phyloP scores from a whole-genome alignment of 129 eudicot genomes.

The Kitagawia praeruptora region DNA sequence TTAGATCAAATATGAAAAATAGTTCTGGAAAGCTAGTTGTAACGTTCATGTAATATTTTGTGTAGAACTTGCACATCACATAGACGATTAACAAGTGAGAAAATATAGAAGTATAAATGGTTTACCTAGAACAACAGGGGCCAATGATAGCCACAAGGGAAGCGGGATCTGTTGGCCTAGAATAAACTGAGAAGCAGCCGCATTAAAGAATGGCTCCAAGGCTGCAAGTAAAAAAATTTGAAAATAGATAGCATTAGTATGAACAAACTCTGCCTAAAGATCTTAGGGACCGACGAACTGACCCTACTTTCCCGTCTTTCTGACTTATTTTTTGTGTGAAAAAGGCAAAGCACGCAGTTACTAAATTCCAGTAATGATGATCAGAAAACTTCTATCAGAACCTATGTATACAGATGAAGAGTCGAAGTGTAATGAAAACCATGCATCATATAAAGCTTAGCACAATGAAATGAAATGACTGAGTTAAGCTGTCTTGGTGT shows the following conservation, averaged over 20 bases:
- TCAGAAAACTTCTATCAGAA: background rate
- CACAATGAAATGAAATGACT: background rate
- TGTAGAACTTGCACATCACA: background rate
- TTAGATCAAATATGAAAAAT: background rate
- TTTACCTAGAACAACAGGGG: slow-evolving; percentile 55
- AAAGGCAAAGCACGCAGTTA: background rate
- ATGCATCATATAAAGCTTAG: background rate
- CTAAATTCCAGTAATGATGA: background rate
- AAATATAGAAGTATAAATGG: background rate
- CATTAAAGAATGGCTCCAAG: slow-evolving; percentile 61
- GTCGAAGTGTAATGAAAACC: background rate
- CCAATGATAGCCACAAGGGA: slow-evolving; percentile 52
- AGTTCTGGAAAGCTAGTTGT: too few relatives aligned
- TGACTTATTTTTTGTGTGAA: background rate
- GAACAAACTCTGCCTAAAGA: background rate
- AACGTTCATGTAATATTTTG: too few relatives aligned
- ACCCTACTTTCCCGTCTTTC: background rate
- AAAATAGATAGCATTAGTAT: background rate
- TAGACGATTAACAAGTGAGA: background rate
- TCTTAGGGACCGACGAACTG: background rate
- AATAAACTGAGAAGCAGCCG: slow-evolving; percentile 62
- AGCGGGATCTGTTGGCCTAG: slow-evolving; percentile 57
- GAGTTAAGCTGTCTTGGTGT: background rate
- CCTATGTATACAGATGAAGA: background rate
- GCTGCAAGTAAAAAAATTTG: slow-evolving; percentile 27